Percentiles rank a stretch among this genome's conserved stretches.
These are phyloP conservation scores for Cutaneotrichosporon sp. DNA, from an alignment of 1,284 basidiomycete genomes.

Conservation along the genomic window DNA sequence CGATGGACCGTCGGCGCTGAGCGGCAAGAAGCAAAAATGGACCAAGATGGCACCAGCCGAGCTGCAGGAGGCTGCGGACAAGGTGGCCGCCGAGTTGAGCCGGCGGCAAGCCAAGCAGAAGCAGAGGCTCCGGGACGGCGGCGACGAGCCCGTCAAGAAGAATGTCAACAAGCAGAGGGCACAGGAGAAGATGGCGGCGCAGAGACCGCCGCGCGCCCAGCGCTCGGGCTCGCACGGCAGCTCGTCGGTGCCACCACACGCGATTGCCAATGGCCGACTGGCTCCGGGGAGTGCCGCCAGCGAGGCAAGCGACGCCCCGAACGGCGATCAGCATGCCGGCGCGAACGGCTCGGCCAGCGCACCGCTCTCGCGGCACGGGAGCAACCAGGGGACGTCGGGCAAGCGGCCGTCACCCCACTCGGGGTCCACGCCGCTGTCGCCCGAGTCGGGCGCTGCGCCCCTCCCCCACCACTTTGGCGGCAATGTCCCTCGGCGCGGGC, in stretches of 20 bases:
- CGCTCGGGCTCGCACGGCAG: constrained; percentile 21
- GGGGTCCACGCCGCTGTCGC: constrained; percentile 16
- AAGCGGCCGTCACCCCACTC: constrained; percentile 22
- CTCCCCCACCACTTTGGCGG: constrained; percentile 28
- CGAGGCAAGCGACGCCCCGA: not conserved
- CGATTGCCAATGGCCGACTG: constrained; percentile 7
- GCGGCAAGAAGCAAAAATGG: constrained; percentile 52
- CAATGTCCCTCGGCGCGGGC: constrained; percentile 32
- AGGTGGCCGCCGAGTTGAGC: constrained; percentile 37
- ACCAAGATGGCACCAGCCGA: constrained; percentile 51
- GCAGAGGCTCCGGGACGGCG: constrained; percentile 16
- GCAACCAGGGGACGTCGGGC: constrained; percentile 18
- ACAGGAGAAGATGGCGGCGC: constrained; percentile 11
- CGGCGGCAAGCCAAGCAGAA: constrained; percentile 32
- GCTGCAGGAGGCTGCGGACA: constrained; percentile 52
- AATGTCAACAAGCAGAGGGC: constrained; percentile 16
- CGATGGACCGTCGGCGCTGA: constrained; percentile 17
- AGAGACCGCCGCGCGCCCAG: constrained; percentile 8
- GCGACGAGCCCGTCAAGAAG: constrained; percentile 21
- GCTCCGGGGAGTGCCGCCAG: not conserved
- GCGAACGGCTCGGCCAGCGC: constrained; percentile 21
- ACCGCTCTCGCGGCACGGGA: constrained; percentile 34
- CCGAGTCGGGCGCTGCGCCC: constrained; percentile 11
- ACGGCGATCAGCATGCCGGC: not conserved
- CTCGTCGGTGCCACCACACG: constrained; percentile 26